These are phyloP conservation scores for Aspergillus glaucus DNA, from an alignment of 2,329 filamentous ascomycete genomes.

Conservation along the genomic window DNA sequence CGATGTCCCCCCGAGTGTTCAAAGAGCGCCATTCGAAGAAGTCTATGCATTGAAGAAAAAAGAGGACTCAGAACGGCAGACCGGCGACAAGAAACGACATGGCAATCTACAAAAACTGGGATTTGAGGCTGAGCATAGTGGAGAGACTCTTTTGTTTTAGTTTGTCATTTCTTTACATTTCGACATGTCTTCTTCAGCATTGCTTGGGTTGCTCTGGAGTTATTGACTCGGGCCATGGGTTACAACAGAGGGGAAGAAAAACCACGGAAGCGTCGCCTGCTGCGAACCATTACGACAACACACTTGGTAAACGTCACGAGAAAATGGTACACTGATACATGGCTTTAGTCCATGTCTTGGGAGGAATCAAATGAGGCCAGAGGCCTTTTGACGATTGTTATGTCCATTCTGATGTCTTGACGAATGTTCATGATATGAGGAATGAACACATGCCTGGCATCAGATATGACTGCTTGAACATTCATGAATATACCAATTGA, in stretches of 20 bases:
- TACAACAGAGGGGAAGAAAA: too few species aligned
- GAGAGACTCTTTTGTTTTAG: constrained; percentile 59
- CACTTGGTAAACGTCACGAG: too few species aligned
- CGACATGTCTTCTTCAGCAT: background rate
- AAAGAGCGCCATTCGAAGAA: constrained; percentile 59
- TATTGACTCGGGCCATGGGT: too few species aligned
- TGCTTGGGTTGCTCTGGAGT: background rate
- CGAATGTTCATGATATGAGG: too few species aligned
- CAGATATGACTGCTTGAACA: too few species aligned
- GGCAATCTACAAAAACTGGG: constrained; percentile 70
- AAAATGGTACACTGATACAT: too few species aligned
- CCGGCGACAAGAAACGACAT: constrained; percentile 63
- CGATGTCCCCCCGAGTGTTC: constrained; percentile 65
- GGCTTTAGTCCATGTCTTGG: too few species aligned
- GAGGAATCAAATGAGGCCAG: too few species aligned
- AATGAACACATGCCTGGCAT: too few species aligned
- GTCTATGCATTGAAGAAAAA: constrained; percentile 69
- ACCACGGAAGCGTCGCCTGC: too few species aligned
- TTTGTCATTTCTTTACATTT: background rate
- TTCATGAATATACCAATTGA: too few species aligned
- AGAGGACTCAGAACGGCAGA: constrained; percentile 62
- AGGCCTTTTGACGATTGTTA: constrained; percentile 11
- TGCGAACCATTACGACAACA: too few species aligned
- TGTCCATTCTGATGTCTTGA: constrained; percentile 3
- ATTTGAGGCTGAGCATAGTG: constrained; percentile 79